These are phyloP conservation scores for Trichoderma semiorbis DNA, from an alignment of 2,329 filamentous ascomycete genomes.

Conservation along the genomic window DNA sequence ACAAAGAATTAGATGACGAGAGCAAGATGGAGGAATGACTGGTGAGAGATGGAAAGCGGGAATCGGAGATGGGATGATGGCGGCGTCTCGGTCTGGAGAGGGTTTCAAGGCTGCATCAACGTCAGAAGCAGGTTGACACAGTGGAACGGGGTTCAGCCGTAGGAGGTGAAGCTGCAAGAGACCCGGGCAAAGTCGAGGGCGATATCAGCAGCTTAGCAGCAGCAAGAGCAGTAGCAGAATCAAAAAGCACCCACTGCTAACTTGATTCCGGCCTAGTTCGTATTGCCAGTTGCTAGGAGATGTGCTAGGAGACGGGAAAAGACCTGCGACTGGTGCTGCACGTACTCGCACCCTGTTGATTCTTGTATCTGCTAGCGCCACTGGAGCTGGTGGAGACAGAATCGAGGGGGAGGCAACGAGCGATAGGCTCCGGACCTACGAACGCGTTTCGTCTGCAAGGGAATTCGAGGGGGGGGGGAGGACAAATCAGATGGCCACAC, in stretches of 20 bases:
- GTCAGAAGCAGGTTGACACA: conserved; percentile 35
- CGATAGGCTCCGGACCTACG: conserved; percentile 9
- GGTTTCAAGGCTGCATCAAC: conserved; percentile 25
- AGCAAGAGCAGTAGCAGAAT: not conserved
- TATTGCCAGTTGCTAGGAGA: not conserved
- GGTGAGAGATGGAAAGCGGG: not conserved
- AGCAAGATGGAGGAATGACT: not conserved
- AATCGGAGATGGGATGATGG: conserved; percentile 21
- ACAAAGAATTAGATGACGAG: conserved; percentile 3
- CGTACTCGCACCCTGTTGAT: conserved; percentile 9
- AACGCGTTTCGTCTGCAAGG: conserved; percentile 17
- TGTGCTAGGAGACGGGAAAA: not conserved
- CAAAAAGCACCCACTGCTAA: conserved; percentile 6
- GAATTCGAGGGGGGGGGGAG: not conserved
- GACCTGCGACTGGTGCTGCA: not conserved
- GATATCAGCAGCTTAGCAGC: conserved; percentile 12
- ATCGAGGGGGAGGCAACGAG: conserved; percentile 2
- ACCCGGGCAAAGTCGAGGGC: conserved; percentile 6
- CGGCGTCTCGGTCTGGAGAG: conserved; percentile 30
- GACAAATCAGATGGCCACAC: conserved; percentile 14
- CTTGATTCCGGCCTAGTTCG: conserved; percentile 6
- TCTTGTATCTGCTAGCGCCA: conserved; percentile 14
- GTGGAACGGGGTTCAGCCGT: conserved; percentile 38
- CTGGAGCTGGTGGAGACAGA: conserved; percentile 11
- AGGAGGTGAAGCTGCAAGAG: conserved; percentile 29